A percentile compares a stretch with the other conserved stretches of the same genome.
These are phyloP conservation scores for Neocucurbitaria cava DNA, from an alignment of 2,329 filamentous ascomycete species.

Conservation along the genomic window DNA sequence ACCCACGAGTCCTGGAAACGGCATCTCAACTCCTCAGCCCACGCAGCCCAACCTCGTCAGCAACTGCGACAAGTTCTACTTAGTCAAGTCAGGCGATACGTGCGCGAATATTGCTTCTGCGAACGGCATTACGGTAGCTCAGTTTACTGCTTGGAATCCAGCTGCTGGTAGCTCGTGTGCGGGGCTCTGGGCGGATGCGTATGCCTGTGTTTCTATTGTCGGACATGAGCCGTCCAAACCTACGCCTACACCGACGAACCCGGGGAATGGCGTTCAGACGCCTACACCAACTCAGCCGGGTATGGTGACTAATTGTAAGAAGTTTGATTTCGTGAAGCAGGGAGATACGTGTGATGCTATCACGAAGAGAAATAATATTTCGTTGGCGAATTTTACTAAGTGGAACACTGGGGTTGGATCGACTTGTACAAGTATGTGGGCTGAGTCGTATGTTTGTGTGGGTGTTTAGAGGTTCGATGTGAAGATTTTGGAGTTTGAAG, in stretches of 20 bases:
- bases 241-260: neutral
- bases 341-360: constrained; percentile 7
- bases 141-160: constrained; percentile 17
- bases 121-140: constrained; percentile 4
- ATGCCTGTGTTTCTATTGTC: constrained; percentile 15
- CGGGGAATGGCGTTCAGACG: constrained; percentile 7
- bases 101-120: constrained; percentile 8
- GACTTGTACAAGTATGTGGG: constrained; percentile 12
- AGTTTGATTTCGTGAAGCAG: constrained; percentile 5
- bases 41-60: constrained; percentile 3
- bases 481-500: too few species aligned
- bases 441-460: constrained; percentile 12
- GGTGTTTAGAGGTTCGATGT: neutral
- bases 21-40: constrained; percentile 9
- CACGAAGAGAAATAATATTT: constrained; percentile 7
- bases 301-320: constrained; percentile 13
- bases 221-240: neutral
- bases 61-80: constrained; percentile 14
- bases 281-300: constrained; percentile 5
- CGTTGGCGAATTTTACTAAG: constrained; percentile 8
- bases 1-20: constrained; percentile 6
- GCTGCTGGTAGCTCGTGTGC: constrained; percentile 3
- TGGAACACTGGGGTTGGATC: constrained; percentile 18
- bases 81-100: constrained; percentile 6
- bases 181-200: constrained; percentile 12